Conservation (phyloP, 2,329 filamentous ascomycete genomes). For the Paraphaeosphaeria sporulosa region DNA sequence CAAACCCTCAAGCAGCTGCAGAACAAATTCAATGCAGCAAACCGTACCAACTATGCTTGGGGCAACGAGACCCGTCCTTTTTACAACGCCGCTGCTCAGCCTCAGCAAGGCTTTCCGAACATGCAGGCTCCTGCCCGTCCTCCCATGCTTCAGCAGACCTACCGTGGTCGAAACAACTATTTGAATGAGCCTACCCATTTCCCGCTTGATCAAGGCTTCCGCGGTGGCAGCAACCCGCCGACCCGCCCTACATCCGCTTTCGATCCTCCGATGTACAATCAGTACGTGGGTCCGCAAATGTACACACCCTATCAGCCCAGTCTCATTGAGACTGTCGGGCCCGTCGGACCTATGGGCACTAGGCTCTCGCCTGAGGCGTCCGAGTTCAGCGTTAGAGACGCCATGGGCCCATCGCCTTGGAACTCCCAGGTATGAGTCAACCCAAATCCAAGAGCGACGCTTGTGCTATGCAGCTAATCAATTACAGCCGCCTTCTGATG, state of each 20-base stretch:
- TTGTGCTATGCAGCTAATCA: slow-evolving; percentile 12
- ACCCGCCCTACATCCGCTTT: slow-evolving; percentile 49
- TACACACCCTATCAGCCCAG: slow-evolving; percentile 39
- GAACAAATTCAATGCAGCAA: slow-evolving; percentile 58
- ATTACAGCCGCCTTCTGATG: slow-evolving; percentile 35
- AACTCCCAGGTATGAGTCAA: slow-evolving; percentile 39
- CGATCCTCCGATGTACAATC: slow-evolving; percentile 40
- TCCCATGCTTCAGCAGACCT: slow-evolving; percentile 28
- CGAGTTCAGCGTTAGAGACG: slow-evolving; percentile 50
- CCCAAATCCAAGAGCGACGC: not conserved
- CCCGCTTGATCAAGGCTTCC: slow-evolving; percentile 44
- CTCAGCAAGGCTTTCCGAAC: slow-evolving; percentile 33
- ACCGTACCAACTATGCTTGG: slow-evolving; percentile 51
- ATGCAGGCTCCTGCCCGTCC: slow-evolving; percentile 32
- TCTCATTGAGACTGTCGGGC: slow-evolving; percentile 51
- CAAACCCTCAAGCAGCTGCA: slow-evolving; percentile 60
- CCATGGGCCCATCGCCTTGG: slow-evolving; percentile 50
- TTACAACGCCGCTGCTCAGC: slow-evolving; percentile 26
- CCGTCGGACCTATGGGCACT: slow-evolving; percentile 47
- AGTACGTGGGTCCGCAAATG: slow-evolving; percentile 41
- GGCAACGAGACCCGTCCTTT: slow-evolving; percentile 33
- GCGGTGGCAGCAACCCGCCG: slow-evolving; percentile 40
- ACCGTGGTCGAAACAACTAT: slow-evolving; percentile 40
- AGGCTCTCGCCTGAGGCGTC: slow-evolving; percentile 56
- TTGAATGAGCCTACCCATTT: slow-evolving; percentile 50